Evolutionary conservation across 305 asterid genomes (phyloP).

Genomic region (Coffea humblotiana): DNA sequence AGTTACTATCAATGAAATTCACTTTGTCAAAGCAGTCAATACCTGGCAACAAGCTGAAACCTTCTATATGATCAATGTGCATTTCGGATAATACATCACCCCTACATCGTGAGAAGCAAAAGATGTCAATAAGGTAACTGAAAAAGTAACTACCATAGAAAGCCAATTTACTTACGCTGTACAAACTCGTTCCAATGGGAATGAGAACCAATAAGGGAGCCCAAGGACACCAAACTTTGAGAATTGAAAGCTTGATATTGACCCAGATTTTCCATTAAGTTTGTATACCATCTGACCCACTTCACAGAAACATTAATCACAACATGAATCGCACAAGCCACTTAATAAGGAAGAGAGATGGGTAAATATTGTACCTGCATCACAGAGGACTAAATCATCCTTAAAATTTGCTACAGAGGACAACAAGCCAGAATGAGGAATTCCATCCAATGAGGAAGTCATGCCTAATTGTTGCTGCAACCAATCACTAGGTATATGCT

Average conservation of each 20-base stretch:
- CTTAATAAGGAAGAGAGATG: constrained; percentile 10
- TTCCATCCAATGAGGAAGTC: constrained; percentile 44
- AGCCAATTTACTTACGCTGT: constrained; percentile 47
- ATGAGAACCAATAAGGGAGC: constrained; percentile 82
- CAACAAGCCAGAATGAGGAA: constrained; percentile 67
- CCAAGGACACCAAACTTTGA: constrained; percentile 81
- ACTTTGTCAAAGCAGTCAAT: constrained; percentile 14
- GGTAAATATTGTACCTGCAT: constrained; percentile 56
- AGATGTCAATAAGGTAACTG: constrained; percentile 7
- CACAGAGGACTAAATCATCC: constrained; percentile 60
- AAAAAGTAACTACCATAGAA: constrained; percentile 18
- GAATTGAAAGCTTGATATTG: constrained; percentile 48
- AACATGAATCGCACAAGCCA: constrained; percentile 23
- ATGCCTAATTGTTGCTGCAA: constrained; percentile 46
- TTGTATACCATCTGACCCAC: constrained; percentile 74
- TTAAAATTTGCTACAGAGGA: constrained; percentile 61
- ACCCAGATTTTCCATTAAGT: constrained; percentile 53
- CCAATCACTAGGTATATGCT: constrained; percentile 60
- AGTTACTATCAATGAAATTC: too few species aligned
- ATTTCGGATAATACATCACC: constrained; percentile 38
- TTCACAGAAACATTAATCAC: constrained; percentile 46
- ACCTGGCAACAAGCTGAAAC: constrained; percentile 68
- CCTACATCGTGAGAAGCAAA: constrained; percentile 38
- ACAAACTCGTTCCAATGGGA: constrained; percentile 64
- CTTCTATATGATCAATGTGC: constrained; percentile 52